Evolutionary conservation across 106 monocot species (phyloP).

Genomic region (Acorus calamus): DNA sequence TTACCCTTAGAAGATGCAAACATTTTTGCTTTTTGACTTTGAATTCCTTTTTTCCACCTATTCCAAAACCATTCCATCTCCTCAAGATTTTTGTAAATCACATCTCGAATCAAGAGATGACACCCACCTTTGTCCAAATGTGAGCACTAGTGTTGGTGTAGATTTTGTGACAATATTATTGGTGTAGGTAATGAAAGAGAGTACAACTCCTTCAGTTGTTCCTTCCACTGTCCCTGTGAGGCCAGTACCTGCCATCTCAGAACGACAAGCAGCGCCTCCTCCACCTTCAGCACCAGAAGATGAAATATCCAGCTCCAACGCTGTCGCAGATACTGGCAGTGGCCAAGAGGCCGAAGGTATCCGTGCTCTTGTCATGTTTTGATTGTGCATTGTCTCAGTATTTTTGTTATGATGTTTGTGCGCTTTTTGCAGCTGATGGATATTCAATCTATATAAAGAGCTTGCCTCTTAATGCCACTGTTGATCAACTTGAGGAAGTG

Average conservation of each 20-base stretch:
- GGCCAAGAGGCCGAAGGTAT: slow-evolving; percentile 66
- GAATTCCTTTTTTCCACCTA: no score
- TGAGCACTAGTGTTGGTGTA: neutral
- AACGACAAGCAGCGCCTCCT: slow-evolving; percentile 30
- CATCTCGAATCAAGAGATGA: no score
- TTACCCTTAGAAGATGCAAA: no score
- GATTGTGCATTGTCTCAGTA: neutral
- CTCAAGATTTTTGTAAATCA: no score
- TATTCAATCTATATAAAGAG: slow-evolving; percentile 26
- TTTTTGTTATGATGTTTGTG: neutral
- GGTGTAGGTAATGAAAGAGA: slow-evolving; percentile 75
- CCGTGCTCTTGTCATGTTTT: neutral
- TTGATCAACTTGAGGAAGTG: slow-evolving; percentile 19
- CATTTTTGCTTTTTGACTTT: no score
- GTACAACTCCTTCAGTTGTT: slow-evolving; percentile 15
- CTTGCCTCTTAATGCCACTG: slow-evolving; percentile 21
- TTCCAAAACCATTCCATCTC: no score
- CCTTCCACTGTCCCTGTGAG: slow-evolving; percentile 14
- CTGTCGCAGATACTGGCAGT: slow-evolving; percentile 30
- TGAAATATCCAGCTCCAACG: slow-evolving; percentile 24
- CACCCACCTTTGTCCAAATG: no score
- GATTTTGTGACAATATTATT: slow-evolving; percentile 9
- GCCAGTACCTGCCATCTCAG: slow-evolving; percentile 36
- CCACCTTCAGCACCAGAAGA: slow-evolving; percentile 19
- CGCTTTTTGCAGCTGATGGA: slow-evolving; percentile 43